These are phyloP conservation scores for Protea cynaroides DNA, from an alignment of 164 flowering plant genomes.

Conservation along the genomic window DNA sequence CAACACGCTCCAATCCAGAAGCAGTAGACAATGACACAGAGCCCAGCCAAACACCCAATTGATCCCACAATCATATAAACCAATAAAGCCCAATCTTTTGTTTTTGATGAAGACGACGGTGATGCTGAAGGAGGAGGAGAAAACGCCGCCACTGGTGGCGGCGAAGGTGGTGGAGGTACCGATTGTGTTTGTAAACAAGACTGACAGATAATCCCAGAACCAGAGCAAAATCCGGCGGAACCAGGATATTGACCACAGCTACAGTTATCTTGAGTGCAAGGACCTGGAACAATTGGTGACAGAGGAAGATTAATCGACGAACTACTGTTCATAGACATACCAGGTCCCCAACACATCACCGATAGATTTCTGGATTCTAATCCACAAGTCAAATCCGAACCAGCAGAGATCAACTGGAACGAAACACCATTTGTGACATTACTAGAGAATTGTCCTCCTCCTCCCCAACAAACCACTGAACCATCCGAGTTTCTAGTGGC, in stretches of 20 bases:
- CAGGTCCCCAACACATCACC: slow-evolving; percentile 77
- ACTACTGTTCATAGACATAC: slow-evolving; percentile 26
- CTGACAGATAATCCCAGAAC: slow-evolving; percentile 47
- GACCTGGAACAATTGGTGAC: slow-evolving; percentile 57
- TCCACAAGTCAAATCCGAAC: slow-evolving; percentile 71
- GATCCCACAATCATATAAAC: slow-evolving; percentile 79
- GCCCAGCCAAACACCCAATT: slow-evolving; percentile 54
- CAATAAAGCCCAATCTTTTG: slow-evolving; percentile 41
- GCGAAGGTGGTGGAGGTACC: background rate
- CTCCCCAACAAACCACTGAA: slow-evolving; percentile 73
- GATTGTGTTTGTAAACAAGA: slow-evolving; percentile 19
- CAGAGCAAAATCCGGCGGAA: slow-evolving; percentile 56
- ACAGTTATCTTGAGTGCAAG: slow-evolving; percentile 49
- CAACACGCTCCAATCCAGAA: slow-evolving; percentile 70
- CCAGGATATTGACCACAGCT: slow-evolving; percentile 33
- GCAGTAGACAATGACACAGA: slow-evolving; percentile 55
- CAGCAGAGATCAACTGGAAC: slow-evolving; percentile 56
- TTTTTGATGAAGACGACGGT: slow-evolving; percentile 19
- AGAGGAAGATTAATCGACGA: slow-evolving; percentile 25
- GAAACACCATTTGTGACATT: slow-evolving; percentile 20
- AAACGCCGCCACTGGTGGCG: background rate
- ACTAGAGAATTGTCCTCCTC: slow-evolving; percentile 19
- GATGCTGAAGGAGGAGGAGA: slow-evolving; percentile 7
- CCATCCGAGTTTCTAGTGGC: slow-evolving; percentile 35
- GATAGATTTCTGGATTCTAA: slow-evolving; percentile 49